Evolutionary conservation across 257 asterid species (phyloP).

Genomic region (Jacaranda copaia): DNA sequence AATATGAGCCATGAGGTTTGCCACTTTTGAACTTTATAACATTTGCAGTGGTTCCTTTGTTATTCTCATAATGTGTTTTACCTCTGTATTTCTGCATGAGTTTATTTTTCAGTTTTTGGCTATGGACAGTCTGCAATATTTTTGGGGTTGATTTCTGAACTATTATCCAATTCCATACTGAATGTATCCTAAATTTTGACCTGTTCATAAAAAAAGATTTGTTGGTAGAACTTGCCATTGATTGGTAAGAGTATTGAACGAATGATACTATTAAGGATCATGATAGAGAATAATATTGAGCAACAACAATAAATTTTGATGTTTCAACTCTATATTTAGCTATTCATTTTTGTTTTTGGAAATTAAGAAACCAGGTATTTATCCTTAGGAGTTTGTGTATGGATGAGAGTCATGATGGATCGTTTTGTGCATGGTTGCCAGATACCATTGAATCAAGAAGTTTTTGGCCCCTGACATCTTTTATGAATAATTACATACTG

Average conservation of each 20-base stretch:
- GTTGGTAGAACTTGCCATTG: neutral
- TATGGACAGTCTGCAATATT: neutral
- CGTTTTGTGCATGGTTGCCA: neutral
- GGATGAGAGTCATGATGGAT: neutral
- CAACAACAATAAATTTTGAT: neutral
- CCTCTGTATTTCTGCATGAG: neutral
- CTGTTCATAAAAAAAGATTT: neutral
- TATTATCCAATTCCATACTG: neutral
- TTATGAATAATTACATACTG: neutral
- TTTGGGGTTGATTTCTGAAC: neutral
- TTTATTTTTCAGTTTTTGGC: neutral
- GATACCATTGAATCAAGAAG: neutral
- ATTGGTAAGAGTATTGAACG: neutral
- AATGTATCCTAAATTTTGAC: neutral
- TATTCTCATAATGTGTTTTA: neutral
- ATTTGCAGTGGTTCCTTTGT: neutral
- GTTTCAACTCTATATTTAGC: neutral
- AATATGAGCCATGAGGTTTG: slow-evolving; percentile 9
- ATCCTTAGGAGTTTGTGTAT: neutral
- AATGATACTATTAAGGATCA: neutral
- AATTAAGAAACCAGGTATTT: neutral
- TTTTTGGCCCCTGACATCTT: neutral
- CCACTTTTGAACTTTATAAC: neutral
- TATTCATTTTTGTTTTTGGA: neutral
- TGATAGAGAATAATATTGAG: neutral